Percentiles rank a stretch among this genome's conserved stretches.
phyloP scores from a whole-genome alignment of 2,329 filamentous ascomycete species.

The Raffaelea deltoideospora region DNA sequence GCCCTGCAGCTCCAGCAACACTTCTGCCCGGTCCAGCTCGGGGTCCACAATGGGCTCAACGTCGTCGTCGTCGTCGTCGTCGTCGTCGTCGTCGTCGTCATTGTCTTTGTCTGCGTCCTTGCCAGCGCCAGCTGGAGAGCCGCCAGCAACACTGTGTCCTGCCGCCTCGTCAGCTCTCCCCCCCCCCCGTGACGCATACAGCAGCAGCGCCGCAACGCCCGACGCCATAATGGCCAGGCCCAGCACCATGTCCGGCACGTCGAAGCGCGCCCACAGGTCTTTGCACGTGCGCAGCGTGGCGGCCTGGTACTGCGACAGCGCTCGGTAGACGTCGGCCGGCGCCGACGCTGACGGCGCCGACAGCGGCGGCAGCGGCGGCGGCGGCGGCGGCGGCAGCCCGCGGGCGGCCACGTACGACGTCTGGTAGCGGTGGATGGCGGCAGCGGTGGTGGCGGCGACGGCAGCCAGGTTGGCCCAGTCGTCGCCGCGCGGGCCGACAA shows the following conservation, averaged over 20 bases:
- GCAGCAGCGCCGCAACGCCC: conserved; percentile 51
- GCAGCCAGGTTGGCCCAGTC: conserved; percentile 64
- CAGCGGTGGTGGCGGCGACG: conserved; percentile 62
- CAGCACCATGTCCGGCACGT: conserved; percentile 69
- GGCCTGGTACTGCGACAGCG: conserved; percentile 59
- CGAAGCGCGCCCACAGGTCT: conserved; percentile 80
- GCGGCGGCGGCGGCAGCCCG: conserved; percentile 33
- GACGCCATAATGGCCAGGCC: conserved; percentile 58
- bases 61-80: conserved; percentile 8
- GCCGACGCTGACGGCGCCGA: conserved; percentile 18
- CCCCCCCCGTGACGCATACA: conserved; percentile 52
- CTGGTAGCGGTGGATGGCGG: conserved; percentile 83
- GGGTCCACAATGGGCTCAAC: conserved; percentile 30
- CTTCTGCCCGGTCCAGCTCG: conserved; percentile 44
- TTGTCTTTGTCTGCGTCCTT: too few species aligned
- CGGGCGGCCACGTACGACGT: conserved; percentile 62
- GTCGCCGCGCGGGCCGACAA: conserved; percentile 52
- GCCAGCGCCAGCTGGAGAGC: too few species aligned
- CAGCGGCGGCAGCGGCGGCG: conserved; percentile 6
- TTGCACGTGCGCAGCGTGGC: conserved; percentile 70
- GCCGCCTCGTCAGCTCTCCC: too few species aligned
- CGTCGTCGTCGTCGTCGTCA: conserved; percentile 43
- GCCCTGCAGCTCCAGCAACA: conserved; percentile 35
- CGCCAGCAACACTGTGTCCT: too few species aligned
- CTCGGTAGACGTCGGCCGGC: conserved; percentile 18